A percentile compares a stretch with the other conserved stretches of the same genome.
phyloP scores from a whole-genome alignment of 305 asterid genomes.

The Fraxinus sp. region DNA sequence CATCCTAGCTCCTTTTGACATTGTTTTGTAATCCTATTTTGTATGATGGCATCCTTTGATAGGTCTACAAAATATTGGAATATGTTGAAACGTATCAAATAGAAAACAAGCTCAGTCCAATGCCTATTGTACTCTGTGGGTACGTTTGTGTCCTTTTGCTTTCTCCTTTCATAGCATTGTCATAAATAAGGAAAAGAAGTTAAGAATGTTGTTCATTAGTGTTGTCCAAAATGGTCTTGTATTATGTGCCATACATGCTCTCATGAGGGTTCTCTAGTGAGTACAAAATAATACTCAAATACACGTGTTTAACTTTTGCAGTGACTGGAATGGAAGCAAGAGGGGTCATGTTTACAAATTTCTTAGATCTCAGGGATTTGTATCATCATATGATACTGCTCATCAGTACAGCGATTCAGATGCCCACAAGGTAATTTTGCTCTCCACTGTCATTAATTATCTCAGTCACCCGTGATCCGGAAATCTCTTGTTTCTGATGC shows the following conservation, averaged over 20 bases:
- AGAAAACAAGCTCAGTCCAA: conserved; percentile 81
- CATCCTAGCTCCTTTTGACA: neutral
- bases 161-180: neutral
- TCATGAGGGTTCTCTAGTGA: neutral
- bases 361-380: conserved; percentile 92
- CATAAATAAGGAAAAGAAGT: neutral
- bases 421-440: conserved; percentile 70
- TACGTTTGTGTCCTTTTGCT: conserved; percentile 25
- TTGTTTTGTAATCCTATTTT: neutral
- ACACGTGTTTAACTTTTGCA: conserved; percentile 26
- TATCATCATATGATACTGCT: conserved; percentile 93
- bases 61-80: conserved; percentile 92
- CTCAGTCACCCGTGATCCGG: neutral
- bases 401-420: conserved; percentile 95
- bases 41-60: conserved; percentile 7
- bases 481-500: conserved; percentile 18
- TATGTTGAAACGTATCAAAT: conserved; percentile 82
- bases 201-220: conserved; percentile 30
- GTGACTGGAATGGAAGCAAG: conserved; percentile 97
- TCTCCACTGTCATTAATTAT: neutral
- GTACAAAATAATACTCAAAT: neutral
- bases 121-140: conserved; percentile 96
- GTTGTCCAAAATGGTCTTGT: conserved; percentile 41
- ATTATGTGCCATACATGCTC: neutral
- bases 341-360: conserved; percentile 88